Base-by-base conservation (phyloP, 768 basidiomycete species). In the Termitomyces eurrhizus region DNA sequence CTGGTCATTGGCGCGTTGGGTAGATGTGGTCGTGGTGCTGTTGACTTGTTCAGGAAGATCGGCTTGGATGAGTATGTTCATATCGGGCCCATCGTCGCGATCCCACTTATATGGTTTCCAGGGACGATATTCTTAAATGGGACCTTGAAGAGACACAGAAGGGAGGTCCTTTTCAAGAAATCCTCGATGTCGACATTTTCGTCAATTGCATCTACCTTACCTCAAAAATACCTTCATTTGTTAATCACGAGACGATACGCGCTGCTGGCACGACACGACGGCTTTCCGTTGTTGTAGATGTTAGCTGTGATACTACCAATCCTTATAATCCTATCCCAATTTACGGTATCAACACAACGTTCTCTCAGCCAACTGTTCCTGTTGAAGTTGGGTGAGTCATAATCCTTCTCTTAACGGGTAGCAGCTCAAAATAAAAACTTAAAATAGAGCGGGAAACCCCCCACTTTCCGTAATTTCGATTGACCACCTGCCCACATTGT, bases 201-300 rank as follows among this genome's bases (percentile, higher is more conserved):
- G 86, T 98, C 81, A 99, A 99, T 79, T 98, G 97, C 82, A 99
- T 99, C 73, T 98, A 98, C 74, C 88, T 99, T 54, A 87, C 86
- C n/a, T 84, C 87, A 18, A 72, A 80, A 61, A 94, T 96, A 57
- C 93, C 93, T 0, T 77, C 87, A n/a, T 98, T 98, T 73, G 61
- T 97, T 52, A 87, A 87, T 4, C 72, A 76, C 32, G 84, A 90
- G 46, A 84, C 85, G 60, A 89, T 97, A 64, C 74, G 74, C n/a
- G 79, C 80, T 24, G 92, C 90, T 13, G 93, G 95, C 29, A 74
- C 77, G 57, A 66, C 75, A 18, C 81, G 97, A 61, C 79, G 81
- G 59, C 74, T 99, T 61, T 80, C 85, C 26, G 87, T 95, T 33
- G 86, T 98, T 51, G 97, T 98, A 29, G 97, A 99, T 67, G 97